Conservation (phyloP, 2,329 filamentous ascomycete species). For the Exophiala dermatitidis region DNA sequence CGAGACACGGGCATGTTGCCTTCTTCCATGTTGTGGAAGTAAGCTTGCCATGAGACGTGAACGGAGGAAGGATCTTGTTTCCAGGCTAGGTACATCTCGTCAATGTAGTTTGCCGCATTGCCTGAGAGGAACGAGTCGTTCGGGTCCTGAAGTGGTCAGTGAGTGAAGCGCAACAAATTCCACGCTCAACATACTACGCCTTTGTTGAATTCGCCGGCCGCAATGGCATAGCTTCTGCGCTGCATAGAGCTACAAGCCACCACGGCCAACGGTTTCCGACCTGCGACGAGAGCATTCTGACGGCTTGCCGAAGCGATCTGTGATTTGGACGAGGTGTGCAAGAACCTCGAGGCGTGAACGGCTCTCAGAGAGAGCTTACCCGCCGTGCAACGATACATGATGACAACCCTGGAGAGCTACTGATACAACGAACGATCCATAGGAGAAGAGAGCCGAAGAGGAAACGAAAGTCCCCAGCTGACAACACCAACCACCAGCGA, state of each 20-base stretch:
- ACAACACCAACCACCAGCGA: conserved; percentile 11
- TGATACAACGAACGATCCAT: conserved; percentile 23
- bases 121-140: conserved; percentile 96
- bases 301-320: conserved; percentile 3
- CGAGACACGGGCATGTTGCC: conserved; percentile 97
- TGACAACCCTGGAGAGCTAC: conserved; percentile 9
- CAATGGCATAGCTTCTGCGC: conserved; percentile 51
- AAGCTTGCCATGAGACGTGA: conserved; percentile 97
- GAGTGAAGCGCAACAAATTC: background rate
- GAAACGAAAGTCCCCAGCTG: background rate
- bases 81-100: conserved; percentile 99
- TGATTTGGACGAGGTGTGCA: conserved; percentile 10
- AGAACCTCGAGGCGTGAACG: conserved; percentile 17
- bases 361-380: conserved; percentile 20
- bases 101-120: conserved; percentile 97
- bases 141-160: conserved; percentile 52
- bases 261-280: conserved; percentile 39
- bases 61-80: conserved; percentile 88
- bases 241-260: conserved; percentile 34
- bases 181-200: conserved; percentile 49
- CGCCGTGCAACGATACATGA: conserved; percentile 22
- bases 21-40: conserved; percentile 99
- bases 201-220: conserved; percentile 52
- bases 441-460: conserved; percentile 9
- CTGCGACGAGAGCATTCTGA: conserved; percentile 29